Base-by-base conservation (phyloP, 306 rosid species). In the Castanea mollissima region DNA sequence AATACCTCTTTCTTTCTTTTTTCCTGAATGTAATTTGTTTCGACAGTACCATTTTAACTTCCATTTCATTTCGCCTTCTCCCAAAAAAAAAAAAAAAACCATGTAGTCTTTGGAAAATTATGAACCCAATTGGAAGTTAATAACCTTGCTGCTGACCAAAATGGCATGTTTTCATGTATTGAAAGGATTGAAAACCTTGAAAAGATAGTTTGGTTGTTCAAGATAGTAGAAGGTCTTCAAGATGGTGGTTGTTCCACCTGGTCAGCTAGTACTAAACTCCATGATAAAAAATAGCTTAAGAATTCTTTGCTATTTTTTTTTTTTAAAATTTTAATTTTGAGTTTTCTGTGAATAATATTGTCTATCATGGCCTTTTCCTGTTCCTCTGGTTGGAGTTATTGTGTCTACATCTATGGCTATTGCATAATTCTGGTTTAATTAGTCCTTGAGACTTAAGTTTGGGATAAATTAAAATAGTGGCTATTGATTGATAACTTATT, bases 171-270 rank as follows among this genome's bases (percentile, higher is more conserved):
- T 51, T 79, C 62, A 7, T 76, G 62, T 58, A 23, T 71, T 65
- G 52, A 57, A 27, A 65, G 52, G 74, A 52, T 20, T 65, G 71
- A 31, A 32, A 65, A 65, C 49, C 46, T 35, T 74, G 20, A 67
- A 29, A 20, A 54, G 44, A 57, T 60, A 38, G 67, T 58, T 27
- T 71, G 10, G 51, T 44, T 44, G 51, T 19, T 31, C 15, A 32
- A 32, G 34, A 3, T 16, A 29, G 13, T 13, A 65, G 75, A 70
- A 63, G 38, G 62, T 44, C 34, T 58, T 78, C 23, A 18, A 21
- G 72, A 81, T 49, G 63, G 16, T 78, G 71, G 38, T 34, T 58
- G 64, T 78, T 78, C 41, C 69, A 58, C 31, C 23, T 58, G 31
- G 64, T 58, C 23, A 11, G 38, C 13, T 20, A 20, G 21, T n/a